Base-by-base conservation (phyloP, 2,329 filamentous ascomycete species). In the Exophiala sp. region DNA sequence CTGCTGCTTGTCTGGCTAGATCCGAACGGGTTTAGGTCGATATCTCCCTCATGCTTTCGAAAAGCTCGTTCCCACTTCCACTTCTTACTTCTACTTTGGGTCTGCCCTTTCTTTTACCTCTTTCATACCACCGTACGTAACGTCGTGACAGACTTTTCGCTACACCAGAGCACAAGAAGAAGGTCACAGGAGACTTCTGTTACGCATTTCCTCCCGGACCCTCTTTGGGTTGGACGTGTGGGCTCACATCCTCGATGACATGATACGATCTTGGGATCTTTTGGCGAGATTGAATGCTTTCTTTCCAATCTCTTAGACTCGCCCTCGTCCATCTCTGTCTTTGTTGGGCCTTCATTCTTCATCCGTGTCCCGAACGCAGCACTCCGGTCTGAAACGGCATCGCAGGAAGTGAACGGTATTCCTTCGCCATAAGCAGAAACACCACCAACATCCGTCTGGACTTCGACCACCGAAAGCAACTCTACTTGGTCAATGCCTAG, bases 291-390 rank as follows among this genome's bases (percentile, higher is more conserved):
- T 9, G 6, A 32, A 9, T 32, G 7, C 11, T 7, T 13, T 9
- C 7, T 9, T 7, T 32, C 3, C 29, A n/a, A 3, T n/a, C 11
- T 32, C 6, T 32, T 13, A 9, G 3, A 10, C 29, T 32, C 11
- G 11, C n/a, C 29, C 29, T 32, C 11, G 35, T 13, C 35, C 19
- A 18, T 10, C 14, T 8, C 14, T 38, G 13, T 38, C 35, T 38
- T 38, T 38, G 13, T 4, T 19, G 16, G 19, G 14, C 35, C 35
- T 19, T 38, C 19, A 27, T 27, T 6, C 10, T 27, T n/a, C n/a
- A n/a, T n/a, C n/a, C 32, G 24, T 27, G 24, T n/a, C 29, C 7
- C 29, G 14, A 69, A 73, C 29, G 29, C 29, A 32, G 11, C 29
- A 32, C 3, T 9, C 29, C 29, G 29, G 3, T n/a, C n/a, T 32